Evolutionary conservation across 306 rosid species (phyloP).

Genomic region (Malus sieversii): DNA sequence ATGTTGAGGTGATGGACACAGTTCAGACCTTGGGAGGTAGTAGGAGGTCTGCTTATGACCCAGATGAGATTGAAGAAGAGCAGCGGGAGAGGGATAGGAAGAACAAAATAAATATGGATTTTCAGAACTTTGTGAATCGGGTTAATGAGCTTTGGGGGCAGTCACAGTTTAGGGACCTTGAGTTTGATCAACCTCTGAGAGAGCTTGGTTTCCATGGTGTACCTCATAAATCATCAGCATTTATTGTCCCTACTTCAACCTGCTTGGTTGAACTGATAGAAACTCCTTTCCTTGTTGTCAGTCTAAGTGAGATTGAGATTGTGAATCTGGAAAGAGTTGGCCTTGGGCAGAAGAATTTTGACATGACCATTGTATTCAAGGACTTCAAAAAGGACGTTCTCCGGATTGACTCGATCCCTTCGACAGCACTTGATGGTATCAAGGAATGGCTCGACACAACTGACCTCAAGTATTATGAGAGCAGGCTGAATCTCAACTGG

Average conservation of each 20-base stretch:
- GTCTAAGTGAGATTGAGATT: conserved; percentile 86
- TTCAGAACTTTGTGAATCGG: conserved; percentile 79
- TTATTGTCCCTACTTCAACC: conserved; percentile 79
- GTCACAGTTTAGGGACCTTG: conserved; percentile 73
- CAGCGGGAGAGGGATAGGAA: conserved; percentile 90
- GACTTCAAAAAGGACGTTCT: conserved; percentile 90
- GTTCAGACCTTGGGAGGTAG: conserved; percentile 89
- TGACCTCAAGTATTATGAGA: conserved; percentile 87
- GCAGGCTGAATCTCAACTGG: conserved; percentile 94
- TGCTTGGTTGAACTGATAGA: conserved; percentile 92
- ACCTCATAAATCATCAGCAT: conserved; percentile 82
- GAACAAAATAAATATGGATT: conserved; percentile 78
- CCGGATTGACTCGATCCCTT: conserved; percentile 88
- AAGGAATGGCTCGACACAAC: conserved; percentile 96
- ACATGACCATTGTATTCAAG: conserved; percentile 83
- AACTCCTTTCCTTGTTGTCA: conserved; percentile 81
- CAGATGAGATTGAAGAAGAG: conserved; percentile 97
- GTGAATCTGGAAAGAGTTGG: conserved; percentile 95
- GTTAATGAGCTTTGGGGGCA: conserved; percentile 96
- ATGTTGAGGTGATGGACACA: conserved; percentile 86
- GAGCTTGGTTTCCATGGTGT: conserved; percentile 98
- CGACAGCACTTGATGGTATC: conserved; percentile 80
- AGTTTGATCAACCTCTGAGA: conserved; percentile 94
- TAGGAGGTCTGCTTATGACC: conserved; percentile 87
- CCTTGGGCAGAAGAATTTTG: conserved; percentile 98